Evolutionary conservation across 768 basidiomycete species (phyloP).

Genomic region (Psilocybe tampanensis): DNA sequence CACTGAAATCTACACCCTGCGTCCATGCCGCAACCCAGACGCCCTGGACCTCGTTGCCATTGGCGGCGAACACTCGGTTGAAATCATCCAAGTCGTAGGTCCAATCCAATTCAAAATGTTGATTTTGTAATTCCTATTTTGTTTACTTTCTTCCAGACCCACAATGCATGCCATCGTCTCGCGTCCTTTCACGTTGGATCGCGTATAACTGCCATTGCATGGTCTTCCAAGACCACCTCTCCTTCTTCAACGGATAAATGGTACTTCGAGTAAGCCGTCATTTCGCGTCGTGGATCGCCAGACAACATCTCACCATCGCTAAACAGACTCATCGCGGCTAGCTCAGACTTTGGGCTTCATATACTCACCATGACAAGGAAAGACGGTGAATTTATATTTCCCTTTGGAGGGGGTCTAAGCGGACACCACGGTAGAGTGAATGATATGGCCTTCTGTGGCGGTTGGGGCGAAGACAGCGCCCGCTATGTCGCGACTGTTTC

Average conservation of each 20-base stretch:
- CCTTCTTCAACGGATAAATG: constrained; percentile 67
- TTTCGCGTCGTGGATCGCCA: neutral
- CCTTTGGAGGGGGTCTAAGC: constrained; percentile 79
- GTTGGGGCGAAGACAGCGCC: constrained; percentile 63
- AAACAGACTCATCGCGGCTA: constrained; percentile 68
- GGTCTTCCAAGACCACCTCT: constrained; percentile 72
- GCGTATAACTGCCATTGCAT: constrained; percentile 73
- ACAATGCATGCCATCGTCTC: constrained; percentile 47
- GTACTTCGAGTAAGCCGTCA: constrained; percentile 66
- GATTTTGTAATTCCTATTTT: constrained; percentile 3
- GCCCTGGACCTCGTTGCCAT: constrained; percentile 72
- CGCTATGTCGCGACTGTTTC: constrained; percentile 84
- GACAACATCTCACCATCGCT: neutral
- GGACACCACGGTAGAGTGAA: constrained; percentile 82
- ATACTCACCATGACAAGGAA: constrained; percentile 60
- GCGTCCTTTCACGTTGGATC: constrained; percentile 77
- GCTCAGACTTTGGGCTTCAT: constrained; percentile 70
- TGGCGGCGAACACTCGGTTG: constrained; percentile 72
- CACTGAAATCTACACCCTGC: constrained; percentile 61
- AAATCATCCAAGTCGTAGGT: constrained; percentile 67
- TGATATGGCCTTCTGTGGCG: constrained; percentile 81
- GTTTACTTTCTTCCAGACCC: constrained; percentile 33
- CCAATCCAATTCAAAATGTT: constrained; percentile 5
- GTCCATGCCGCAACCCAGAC: constrained; percentile 65
- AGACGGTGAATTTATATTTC: constrained; percentile 54